These are phyloP conservation scores for Heracleum sosnowskyi DNA, from an alignment of 129 eudicot genomes.

Conservation along the genomic window DNA sequence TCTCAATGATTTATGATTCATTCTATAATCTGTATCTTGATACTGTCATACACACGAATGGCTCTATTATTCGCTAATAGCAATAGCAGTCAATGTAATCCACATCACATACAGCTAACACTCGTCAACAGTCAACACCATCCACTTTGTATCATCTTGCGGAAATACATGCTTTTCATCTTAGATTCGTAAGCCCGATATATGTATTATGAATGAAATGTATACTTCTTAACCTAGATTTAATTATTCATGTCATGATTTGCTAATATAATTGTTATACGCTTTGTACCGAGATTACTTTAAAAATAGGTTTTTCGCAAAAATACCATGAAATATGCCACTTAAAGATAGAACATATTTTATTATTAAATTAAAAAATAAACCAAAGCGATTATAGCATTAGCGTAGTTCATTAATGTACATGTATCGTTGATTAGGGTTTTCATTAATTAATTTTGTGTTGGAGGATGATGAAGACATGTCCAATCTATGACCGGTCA, in stretches of 20 bases:
- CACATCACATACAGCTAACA: neutral
- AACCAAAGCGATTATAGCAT: neutral
- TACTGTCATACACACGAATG: neutral
- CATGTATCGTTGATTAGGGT: neutral
- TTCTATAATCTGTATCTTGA: no score
- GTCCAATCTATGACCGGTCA: slow-evolving; percentile 44
- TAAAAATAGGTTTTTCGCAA: neutral
- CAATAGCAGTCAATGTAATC: neutral
- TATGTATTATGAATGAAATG: no score
- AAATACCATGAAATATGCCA: neutral
- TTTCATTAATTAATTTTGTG: neutral
- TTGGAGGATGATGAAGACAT: slow-evolving; percentile 45
- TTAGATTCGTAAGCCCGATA: no score
- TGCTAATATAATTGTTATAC: no score
- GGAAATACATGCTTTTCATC: no score
- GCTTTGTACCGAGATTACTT: neutral
- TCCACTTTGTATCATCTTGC: no score
- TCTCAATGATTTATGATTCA: neutral
- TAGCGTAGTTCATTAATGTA: neutral
- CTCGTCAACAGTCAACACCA: neutral
- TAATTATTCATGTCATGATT: no score
- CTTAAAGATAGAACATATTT: neutral
- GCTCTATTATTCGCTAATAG: neutral
- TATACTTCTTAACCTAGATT: no score
- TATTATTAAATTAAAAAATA: neutral